A percentile compares a stretch with the other conserved stretches of the same genome.
phyloP scores from a whole-genome alignment of 2,329 filamentous ascomycete genomes.

The Pseudofabraea citricarpa region DNA sequence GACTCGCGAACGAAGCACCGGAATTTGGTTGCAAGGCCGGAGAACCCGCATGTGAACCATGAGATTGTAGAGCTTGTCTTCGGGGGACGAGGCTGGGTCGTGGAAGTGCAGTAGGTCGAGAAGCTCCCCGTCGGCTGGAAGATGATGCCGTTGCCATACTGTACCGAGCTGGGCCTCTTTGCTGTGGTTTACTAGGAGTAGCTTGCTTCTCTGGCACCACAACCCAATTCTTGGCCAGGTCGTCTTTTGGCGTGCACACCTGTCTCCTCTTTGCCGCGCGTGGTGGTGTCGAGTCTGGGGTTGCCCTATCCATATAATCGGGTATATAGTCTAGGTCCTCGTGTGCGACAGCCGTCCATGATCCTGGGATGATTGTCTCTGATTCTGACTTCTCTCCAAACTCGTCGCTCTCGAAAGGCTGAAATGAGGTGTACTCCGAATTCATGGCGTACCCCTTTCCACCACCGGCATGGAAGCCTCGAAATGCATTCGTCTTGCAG shows the following conservation, averaged over 20 bases:
- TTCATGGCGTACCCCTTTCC: conserved; percentile 57
- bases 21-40: conserved; percentile 35
- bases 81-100: conserved; percentile 11
- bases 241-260: conserved; percentile 44
- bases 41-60: conserved; percentile 43
- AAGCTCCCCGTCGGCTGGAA: conserved; percentile 8
- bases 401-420: conserved; percentile 7
- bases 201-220: conserved; percentile 42
- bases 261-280: conserved; percentile 42
- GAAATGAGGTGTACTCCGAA: not conserved
- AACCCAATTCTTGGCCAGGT: conserved; percentile 66
- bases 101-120: conserved; percentile 3
- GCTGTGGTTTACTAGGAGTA: conserved; percentile 8
- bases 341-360: conserved; percentile 1
- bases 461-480: conserved; percentile 82
- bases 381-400: conserved; percentile 14
- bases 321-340: conserved; percentile 33
- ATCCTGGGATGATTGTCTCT: conserved; percentile 21
- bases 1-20: conserved; percentile 49
- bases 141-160: conserved; percentile 22
- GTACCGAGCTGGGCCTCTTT: conserved; percentile 14
- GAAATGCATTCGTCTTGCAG: conserved; percentile 69
- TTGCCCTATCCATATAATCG: conserved; percentile 33
- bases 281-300: conserved; percentile 32
- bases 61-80: conserved; percentile 23